phyloP scores from a whole-genome alignment of 768 basidiomycete species.

The Lactarius evosmus region DNA sequence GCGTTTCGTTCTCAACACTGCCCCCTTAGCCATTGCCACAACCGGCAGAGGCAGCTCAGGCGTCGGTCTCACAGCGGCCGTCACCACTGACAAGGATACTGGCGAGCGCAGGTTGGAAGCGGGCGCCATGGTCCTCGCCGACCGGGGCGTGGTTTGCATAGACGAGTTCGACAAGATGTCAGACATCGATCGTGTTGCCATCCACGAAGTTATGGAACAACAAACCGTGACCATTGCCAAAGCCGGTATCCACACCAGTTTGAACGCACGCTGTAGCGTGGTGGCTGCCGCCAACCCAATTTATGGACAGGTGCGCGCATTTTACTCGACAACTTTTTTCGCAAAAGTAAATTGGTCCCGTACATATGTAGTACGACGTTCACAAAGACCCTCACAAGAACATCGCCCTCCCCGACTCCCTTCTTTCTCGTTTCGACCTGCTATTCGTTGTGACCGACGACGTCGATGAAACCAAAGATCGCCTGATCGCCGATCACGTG shows the following conservation, averaged over 20 bases:
- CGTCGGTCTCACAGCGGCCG: constrained; percentile 97
- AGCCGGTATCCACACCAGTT: constrained; percentile 96
- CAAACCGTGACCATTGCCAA: constrained; percentile 99
- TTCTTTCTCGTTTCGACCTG: constrained; percentile 97
- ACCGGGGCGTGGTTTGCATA: constrained; percentile 98
- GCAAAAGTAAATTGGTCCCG: constrained; percentile 4
- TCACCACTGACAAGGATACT: constrained; percentile 97
- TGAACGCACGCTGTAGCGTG: constrained; percentile 97
- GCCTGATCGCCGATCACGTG: constrained; percentile 95
- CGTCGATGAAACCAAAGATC: constrained; percentile 91
- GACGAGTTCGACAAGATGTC: constrained; percentile 99
- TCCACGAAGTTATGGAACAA: constrained; percentile 99
- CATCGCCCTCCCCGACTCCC: constrained; percentile 95
- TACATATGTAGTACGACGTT: constrained; percentile 94
- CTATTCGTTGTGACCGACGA: constrained; percentile 98
- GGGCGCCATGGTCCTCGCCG: constrained; percentile 98
- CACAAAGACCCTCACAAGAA: constrained; percentile 99
- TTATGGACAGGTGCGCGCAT: constrained; percentile 70
- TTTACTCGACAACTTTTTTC: neutral
- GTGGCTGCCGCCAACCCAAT: constrained; percentile 98
- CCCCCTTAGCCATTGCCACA: constrained; percentile 96
- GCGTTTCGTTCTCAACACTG: constrained; percentile 93
- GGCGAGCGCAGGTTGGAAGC: constrained; percentile 96
- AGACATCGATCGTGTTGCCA: constrained; percentile 96
- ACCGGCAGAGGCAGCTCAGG: constrained; percentile 98